phyloP scores from a whole-genome alignment of 345 rosid genomes.

The Aurinia saxatilis region DNA sequence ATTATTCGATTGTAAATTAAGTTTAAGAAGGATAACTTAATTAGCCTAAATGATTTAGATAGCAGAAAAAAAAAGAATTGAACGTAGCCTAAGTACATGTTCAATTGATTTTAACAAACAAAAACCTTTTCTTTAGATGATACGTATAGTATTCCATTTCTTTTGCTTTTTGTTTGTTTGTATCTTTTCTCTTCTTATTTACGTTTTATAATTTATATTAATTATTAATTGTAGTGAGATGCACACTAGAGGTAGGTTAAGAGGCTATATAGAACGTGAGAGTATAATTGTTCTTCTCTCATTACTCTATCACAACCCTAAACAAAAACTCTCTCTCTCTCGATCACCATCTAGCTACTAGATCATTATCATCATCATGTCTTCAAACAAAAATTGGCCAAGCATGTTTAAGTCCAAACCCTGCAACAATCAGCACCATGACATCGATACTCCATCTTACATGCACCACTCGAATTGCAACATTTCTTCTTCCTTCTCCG shows the following conservation, averaged over 20 bases:
- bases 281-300: slow-evolving; percentile 2
- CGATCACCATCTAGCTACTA: background rate
- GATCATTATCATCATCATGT: slow-evolving; percentile 50
- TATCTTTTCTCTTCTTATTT: background rate
- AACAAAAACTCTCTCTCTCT: background rate
- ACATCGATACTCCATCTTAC: slow-evolving; percentile 52
- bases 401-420: slow-evolving; percentile 98
- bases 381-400: slow-evolving; percentile 97
- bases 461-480: slow-evolving; percentile 40
- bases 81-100: background rate
- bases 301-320: slow-evolving; percentile 11
- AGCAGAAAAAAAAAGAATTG: background rate
- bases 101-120: background rate
- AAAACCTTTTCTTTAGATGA: background rate
- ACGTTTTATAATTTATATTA: too few species aligned
- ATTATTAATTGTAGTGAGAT: background rate
- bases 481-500: slow-evolving; percentile 36
- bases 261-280: slow-evolving; percentile 61
- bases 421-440: slow-evolving; percentile 45
- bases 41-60: background rate
- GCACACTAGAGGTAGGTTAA: slow-evolving; percentile 33
- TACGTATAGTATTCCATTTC: background rate
- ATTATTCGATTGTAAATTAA: background rate
- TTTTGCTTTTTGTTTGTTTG: slow-evolving; percentile 13
- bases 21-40: background rate